phyloP scores from a whole-genome alignment of 495 filamentous ascomycete species.

The Talaromyces nanjingensis region DNA sequence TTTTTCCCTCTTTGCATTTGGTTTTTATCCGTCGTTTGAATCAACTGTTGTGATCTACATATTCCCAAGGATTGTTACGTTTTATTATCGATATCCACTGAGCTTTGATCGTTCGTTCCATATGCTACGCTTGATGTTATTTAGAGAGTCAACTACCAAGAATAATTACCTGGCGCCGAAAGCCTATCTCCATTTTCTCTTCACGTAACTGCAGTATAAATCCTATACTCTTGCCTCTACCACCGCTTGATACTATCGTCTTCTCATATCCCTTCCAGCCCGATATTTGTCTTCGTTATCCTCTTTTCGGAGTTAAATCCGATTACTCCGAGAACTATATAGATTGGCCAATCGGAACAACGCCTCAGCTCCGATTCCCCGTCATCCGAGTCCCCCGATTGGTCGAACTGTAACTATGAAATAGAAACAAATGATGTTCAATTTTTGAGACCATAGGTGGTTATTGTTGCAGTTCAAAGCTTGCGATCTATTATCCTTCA shows the following conservation, averaged over 20 bases:
- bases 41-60: neutral
- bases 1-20: neutral
- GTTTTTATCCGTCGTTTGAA: neutral
- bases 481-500: too few species aligned
- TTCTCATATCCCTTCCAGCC: neutral
- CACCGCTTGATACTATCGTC: neutral
- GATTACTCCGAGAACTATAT: too few species aligned
- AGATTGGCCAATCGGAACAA: too few species aligned
- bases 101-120: neutral
- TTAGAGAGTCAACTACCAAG: neutral
- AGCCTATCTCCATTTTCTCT: neutral
- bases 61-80: neutral
- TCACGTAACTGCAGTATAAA: neutral
- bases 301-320: too few species aligned
- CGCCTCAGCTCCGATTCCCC: too few species aligned
- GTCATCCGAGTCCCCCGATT: too few species aligned
- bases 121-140: neutral
- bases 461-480: too few species aligned
- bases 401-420: too few species aligned
- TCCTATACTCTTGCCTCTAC: neutral
- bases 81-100: neutral
- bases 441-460: too few species aligned
- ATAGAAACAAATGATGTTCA: too few species aligned
- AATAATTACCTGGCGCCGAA: neutral
- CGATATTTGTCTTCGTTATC: too few species aligned